Evolutionary conservation across 2,329 filamentous ascomycete species (phyloP).

Genomic region (Cytospora chrysosperma): DNA sequence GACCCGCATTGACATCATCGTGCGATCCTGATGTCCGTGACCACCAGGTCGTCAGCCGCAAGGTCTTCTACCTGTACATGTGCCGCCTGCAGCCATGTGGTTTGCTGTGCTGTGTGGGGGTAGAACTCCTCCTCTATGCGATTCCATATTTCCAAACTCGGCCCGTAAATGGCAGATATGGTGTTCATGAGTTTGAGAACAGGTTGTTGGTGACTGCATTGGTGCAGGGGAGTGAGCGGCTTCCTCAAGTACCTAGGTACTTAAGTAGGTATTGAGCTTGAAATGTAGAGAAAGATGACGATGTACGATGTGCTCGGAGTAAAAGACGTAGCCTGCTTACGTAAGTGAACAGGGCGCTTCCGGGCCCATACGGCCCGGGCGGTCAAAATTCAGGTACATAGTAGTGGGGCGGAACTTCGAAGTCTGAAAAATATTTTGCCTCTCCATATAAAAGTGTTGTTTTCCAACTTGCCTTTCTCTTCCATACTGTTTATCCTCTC

Average conservation of each 20-base stretch:
- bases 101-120: conserved; percentile 60
- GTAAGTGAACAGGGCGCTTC: background rate
- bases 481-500: background rate
- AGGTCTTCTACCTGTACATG: conserved; percentile 63
- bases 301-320: no score
- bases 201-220: no score
- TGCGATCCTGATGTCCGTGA: conserved; percentile 61
- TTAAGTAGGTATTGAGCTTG: no score
- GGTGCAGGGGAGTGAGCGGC: no score
- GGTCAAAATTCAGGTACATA: background rate
- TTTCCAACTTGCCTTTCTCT: background rate
- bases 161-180: no score
- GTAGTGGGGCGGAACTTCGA: background rate
- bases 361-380: no score
- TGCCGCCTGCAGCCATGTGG: conserved; percentile 64
- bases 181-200: no score
- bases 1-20: conserved; percentile 24
- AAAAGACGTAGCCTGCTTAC: background rate
- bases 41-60: conserved; percentile 56
- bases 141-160: conserved; percentile 50
- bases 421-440: background rate
- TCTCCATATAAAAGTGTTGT: background rate
- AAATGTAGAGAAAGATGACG: no score
- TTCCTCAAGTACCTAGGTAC: no score
- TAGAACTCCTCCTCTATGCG: conserved; percentile 69